Base-by-base conservation (phyloP, 768 basidiomycete species). In the Calvatia gigantea region DNA sequence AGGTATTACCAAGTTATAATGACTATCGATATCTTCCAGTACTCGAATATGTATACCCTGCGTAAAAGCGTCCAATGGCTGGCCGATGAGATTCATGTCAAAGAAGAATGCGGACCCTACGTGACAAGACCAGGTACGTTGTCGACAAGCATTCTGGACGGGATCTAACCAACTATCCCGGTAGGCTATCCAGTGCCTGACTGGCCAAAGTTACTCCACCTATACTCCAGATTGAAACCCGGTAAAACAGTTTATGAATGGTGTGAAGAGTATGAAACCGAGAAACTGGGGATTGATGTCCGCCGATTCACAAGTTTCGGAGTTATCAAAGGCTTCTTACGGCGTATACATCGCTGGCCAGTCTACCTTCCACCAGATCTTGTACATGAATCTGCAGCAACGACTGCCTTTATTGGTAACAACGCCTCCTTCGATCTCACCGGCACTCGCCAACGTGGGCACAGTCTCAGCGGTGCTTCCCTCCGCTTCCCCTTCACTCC, bases 1-100 rank as follows among this genome's bases (percentile, higher is more conserved):
- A 95, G 93, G 41, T 97, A 94, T 65, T 98, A 98, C 67, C 93
- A 97, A 73, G 94, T 95, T 38, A 85, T 97, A 60, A 94, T 98
- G 89, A 89, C 86, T 59, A 85, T 95, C 52, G 97, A 99, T 72
- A 92, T 98, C 41, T 99, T 99, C 68, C 95, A 97, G 68, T 96
- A 89, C 69, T 94, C 94, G 14, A 98, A 98, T 69, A 93, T 96
- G 86, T 99, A 99, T 67, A 94, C 93, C 0, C 77, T 94, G 25
- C 83, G 89, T 49, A 91, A 89, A 62, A 87, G 85, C 58, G 84
- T 97, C 21, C 86, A 93, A 62, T 92, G 89, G 81, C 82, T 97
- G 31, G 92, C 89, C 12, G 84, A 89, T 47, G 92, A 95, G 65
- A 70, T 77, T 3, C 88, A 92, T 64, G 91, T 98, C 45, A 84